These are phyloP conservation scores for Ziziphus jujuba DNA, from an alignment of 306 rosid species.

Conservation along the genomic window DNA sequence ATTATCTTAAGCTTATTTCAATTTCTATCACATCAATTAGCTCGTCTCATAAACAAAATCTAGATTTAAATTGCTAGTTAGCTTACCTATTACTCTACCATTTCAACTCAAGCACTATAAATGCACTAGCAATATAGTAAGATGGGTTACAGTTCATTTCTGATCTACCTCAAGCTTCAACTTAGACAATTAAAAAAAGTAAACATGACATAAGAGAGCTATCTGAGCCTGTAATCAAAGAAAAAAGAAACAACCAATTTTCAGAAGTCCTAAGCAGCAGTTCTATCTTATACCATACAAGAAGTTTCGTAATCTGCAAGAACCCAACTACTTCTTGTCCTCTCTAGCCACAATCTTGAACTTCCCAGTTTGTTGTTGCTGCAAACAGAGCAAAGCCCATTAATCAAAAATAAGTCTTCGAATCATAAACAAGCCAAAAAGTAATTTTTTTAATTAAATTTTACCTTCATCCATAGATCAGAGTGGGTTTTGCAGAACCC, in stretches of 20 bases:
- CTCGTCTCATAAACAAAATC: too few species aligned
- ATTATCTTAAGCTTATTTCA: too few species aligned
- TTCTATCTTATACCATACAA: background rate
- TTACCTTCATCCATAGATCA: conserved; percentile 70
- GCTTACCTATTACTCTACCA: too few species aligned
- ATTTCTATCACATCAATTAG: too few species aligned
- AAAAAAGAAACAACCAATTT: background rate
- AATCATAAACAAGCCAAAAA: background rate
- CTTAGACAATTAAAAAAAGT: background rate
- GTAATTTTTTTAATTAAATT: background rate
- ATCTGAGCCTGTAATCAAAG: background rate
- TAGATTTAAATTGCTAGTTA: too few species aligned
- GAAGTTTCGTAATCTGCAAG: background rate
- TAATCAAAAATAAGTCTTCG: conserved; percentile 16
- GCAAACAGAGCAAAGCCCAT: conserved; percentile 32
- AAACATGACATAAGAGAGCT: background rate
- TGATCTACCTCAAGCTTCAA: background rate
- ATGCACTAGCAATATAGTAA: too few species aligned
- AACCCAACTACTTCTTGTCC: conserved; percentile 25
- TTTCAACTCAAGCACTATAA: too few species aligned
- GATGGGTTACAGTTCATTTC: background rate
- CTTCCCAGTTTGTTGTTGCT: conserved; percentile 89
- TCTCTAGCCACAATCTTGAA: conserved; percentile 78
- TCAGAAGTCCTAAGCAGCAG: background rate
- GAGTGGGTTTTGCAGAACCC: conserved; percentile 72